phyloP scores from a whole-genome alignment of 768 basidiomycete genomes.

The Pleurotus giganteus region DNA sequence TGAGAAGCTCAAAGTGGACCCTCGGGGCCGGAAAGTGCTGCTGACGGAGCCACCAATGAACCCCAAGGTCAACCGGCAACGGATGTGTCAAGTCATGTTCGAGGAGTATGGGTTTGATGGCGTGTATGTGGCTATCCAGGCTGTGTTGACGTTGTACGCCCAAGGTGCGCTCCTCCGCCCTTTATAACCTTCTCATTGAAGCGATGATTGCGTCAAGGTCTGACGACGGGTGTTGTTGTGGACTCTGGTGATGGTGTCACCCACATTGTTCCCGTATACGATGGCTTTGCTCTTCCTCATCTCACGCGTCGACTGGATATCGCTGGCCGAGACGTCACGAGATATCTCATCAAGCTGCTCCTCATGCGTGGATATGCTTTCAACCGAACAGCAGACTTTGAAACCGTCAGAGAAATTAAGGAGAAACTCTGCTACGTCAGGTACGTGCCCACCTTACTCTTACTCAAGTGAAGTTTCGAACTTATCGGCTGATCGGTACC shows the following conservation, averaged over 20 bases:
- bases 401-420: constrained; percentile 98
- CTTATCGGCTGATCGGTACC: neutral
- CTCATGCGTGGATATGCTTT: constrained; percentile 99
- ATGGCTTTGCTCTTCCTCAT: constrained; percentile 94
- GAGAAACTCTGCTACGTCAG: constrained; percentile 98
- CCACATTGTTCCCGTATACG: constrained; percentile 98
- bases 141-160: constrained; percentile 95
- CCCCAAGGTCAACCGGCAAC: constrained; percentile 86
- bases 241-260: constrained; percentile 99
- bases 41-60: constrained; percentile 99
- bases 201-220: constrained; percentile 48
- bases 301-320: constrained; percentile 94
- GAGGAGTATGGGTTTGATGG: constrained; percentile 96
- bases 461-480: neutral
- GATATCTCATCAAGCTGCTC: constrained; percentile 98
- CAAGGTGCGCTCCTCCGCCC: constrained; percentile 65
- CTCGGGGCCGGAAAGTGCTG: constrained; percentile 83
- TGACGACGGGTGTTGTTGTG: constrained; percentile 97
- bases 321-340: constrained; percentile 96
- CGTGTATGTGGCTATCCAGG: constrained; percentile 98
- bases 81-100: constrained; percentile 99
- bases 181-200: neutral
- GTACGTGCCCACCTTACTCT: constrained; percentile 36
- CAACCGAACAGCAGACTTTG: constrained; percentile 99
- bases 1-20: constrained; percentile 90